Evolutionary conservation across 2,329 filamentous ascomycete species (phyloP).

Genomic region (Calonectria pauciramosa): DNA sequence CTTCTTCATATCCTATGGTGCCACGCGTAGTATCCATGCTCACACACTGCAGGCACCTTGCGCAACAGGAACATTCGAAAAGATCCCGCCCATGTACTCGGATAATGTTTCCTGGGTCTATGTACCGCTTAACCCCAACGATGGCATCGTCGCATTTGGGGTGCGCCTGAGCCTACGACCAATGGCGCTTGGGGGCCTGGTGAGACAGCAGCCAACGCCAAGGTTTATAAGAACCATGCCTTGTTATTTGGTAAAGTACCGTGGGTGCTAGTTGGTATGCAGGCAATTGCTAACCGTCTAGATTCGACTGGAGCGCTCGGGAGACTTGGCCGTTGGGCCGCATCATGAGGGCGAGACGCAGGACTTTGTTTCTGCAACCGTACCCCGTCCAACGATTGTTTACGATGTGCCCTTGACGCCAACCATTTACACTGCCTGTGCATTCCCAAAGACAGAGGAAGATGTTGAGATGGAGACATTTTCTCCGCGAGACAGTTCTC

Average conservation of each 20-base stretch:
- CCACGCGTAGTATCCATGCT: background rate
- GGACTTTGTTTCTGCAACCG: background rate
- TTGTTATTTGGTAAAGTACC: constrained; percentile 5
- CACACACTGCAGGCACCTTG: constrained; percentile 8
- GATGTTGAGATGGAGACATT: background rate
- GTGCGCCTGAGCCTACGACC: background rate
- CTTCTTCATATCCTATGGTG: constrained; percentile 8
- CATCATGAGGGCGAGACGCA: background rate
- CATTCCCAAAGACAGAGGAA: background rate
- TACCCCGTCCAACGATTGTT: background rate
- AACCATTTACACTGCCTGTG: background rate
- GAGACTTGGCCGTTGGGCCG: constrained; percentile 9
- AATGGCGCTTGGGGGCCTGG: background rate
- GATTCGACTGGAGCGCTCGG: constrained; percentile 9
- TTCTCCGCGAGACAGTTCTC: background rate
- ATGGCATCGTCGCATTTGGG: constrained; percentile 9
- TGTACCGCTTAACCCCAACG: background rate
- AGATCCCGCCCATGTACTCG: background rate
- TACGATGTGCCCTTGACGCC: background rate
- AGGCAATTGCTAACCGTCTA: background rate
- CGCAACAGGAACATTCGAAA: background rate
- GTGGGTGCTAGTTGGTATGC: background rate
- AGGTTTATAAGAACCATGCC: constrained; percentile 13
- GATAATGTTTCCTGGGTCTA: constrained; percentile 7
- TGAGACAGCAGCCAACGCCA: background rate